Conservation (phyloP, 2,329 filamentous ascomycete species). For the Ascochyta fabae region DNA sequence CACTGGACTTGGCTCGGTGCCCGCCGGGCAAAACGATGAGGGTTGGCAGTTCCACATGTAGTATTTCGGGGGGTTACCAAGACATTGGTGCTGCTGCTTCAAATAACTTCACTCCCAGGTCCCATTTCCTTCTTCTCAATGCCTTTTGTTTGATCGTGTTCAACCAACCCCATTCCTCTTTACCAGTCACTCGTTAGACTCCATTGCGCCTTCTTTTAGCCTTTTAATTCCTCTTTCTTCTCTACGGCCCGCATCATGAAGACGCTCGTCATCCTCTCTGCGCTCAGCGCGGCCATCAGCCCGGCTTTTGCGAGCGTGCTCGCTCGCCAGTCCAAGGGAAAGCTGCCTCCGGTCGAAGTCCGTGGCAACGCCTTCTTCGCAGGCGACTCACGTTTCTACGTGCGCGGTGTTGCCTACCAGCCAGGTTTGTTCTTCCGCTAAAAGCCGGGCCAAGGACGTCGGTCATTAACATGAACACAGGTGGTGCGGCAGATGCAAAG, state of each 20-base stretch:
- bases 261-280: conserved; percentile 35
- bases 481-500: conserved; percentile 51
- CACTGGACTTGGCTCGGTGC: conserved; percentile 39
- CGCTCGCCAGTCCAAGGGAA: conserved; percentile 42
- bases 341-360: conserved; percentile 61
- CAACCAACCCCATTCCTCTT: conserved; percentile 29
- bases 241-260: conserved; percentile 36
- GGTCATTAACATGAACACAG: conserved; percentile 28
- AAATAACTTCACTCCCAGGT: conserved; percentile 38
- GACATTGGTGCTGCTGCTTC: conserved; percentile 37
- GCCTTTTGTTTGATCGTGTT: conserved; percentile 37
- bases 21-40: conserved; percentile 39
- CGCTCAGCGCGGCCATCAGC: conserved; percentile 34
- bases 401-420: conserved; percentile 70
- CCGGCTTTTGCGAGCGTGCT: conserved; percentile 34
- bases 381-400: conserved; percentile 64
- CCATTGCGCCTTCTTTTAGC: conserved; percentile 27
- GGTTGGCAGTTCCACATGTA: conserved; percentile 49
- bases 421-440: conserved; percentile 54
- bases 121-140: conserved; percentile 29
- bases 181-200: conserved; percentile 49
- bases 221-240: conserved; percentile 38
- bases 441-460: conserved; percentile 49
- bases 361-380: conserved; percentile 71
- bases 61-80: conserved; percentile 33